phyloP scores from a whole-genome alignment of 179 eudicot species.

The Vitellaria paradoxa region DNA sequence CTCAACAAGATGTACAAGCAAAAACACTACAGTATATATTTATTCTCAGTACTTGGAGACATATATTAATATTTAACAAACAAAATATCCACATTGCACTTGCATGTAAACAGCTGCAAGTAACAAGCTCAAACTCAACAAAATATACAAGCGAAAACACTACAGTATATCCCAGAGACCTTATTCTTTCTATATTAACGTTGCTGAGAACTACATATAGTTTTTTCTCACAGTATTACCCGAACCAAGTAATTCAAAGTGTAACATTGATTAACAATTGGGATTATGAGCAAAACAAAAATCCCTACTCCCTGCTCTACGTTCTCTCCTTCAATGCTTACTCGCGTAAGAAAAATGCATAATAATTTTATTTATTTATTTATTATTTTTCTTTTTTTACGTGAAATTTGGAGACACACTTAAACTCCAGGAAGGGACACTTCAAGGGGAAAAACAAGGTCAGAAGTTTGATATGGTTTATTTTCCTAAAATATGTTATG shows the following conservation, averaged over 20 bases:
- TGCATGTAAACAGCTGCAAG: slow-evolving; percentile 1
- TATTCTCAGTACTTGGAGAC: too few relatives aligned
- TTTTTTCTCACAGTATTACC: not conserved
- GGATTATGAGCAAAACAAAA: not conserved
- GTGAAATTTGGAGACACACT: not conserved
- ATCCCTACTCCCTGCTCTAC: not conserved
- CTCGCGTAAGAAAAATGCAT: not conserved
- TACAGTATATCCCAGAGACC: not conserved
- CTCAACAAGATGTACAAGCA: not conserved
- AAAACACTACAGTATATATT: not conserved
- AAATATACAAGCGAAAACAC: not conserved
- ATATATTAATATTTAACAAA: too few relatives aligned
- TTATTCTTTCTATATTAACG: not conserved
- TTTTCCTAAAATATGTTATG: too few relatives aligned
- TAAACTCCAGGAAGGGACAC: not conserved
- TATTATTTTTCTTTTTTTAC: too few relatives aligned
- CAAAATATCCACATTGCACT: not conserved
- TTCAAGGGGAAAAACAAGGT: too few relatives aligned
- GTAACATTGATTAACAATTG: not conserved
- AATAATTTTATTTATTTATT: too few relatives aligned
- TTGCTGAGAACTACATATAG: not conserved
- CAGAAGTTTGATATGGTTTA: too few relatives aligned
- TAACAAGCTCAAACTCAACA: not conserved
- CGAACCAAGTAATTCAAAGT: not conserved
- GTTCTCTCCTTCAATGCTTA: not conserved